Evolutionary conservation across 2,329 filamentous ascomycete genomes (phyloP).

Genomic region (Macrophomina pseudophaseolina): DNA sequence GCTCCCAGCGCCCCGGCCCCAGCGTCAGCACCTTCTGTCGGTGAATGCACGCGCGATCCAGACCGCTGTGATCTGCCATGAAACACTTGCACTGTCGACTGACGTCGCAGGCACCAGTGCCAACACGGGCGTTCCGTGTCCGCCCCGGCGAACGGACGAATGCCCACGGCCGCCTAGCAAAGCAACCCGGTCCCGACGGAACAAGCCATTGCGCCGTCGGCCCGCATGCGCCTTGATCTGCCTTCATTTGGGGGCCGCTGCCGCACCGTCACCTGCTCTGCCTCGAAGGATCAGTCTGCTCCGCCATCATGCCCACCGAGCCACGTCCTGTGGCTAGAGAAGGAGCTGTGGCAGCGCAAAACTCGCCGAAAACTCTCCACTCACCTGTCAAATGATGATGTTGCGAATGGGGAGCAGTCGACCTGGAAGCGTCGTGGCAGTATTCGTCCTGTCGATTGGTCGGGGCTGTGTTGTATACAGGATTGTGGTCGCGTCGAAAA

Average conservation of each 20-base stretch:
- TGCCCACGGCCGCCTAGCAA: slow-evolving; percentile 6
- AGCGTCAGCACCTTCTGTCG: slow-evolving; percentile 22
- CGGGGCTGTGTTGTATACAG: background rate
- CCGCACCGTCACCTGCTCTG: slow-evolving; percentile 12
- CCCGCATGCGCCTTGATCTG: slow-evolving; percentile 16
- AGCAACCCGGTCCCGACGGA: slow-evolving; percentile 8
- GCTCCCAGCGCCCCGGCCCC: slow-evolving; percentile 18
- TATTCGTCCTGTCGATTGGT: background rate
- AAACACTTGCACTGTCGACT: slow-evolving; percentile 12
- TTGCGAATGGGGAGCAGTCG: background rate
- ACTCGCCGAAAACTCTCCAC: slow-evolving; percentile 20
- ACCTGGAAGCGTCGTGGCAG: background rate
- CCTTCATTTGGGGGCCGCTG: slow-evolving; percentile 20
- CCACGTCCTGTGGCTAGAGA: slow-evolving; percentile 19
- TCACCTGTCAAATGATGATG: background rate
- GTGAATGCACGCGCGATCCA: slow-evolving; percentile 19
- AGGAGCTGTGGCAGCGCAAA: background rate
- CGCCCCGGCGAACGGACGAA: slow-evolving; percentile 8
- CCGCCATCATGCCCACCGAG: slow-evolving; percentile 12
- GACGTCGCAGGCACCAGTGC: slow-evolving; percentile 13
- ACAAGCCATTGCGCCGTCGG: slow-evolving; percentile 19
- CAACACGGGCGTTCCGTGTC: background rate
- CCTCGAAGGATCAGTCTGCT: slow-evolving; percentile 22
- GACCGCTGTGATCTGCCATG: slow-evolving; percentile 8
- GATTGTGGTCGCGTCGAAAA: background rate